Conservation (phyloP, 1,284 basidiomycete genomes). For the Sphaerobolus stellatus region DNA sequence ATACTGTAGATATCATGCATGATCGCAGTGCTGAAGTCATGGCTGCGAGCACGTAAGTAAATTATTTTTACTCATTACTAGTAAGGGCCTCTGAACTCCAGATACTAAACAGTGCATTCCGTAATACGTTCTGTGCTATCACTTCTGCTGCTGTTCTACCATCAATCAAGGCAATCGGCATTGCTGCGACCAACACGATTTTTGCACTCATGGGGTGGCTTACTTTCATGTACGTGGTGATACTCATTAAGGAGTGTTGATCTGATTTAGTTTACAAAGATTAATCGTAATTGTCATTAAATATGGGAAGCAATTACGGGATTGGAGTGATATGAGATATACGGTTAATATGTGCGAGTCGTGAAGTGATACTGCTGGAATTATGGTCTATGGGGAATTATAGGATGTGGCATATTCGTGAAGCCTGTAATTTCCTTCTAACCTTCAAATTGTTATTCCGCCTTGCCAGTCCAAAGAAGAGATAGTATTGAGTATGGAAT, state of each 20-base stretch:
- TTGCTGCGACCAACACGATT: conserved; percentile 12
- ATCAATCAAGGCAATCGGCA: conserved; percentile 18
- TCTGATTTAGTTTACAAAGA: neutral
- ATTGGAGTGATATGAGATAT: conserved; percentile 1
- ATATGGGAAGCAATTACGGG: neutral
- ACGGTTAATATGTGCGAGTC: too few species aligned
- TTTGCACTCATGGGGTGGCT: neutral
- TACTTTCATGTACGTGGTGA: neutral
- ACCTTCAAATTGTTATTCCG: too few species aligned
- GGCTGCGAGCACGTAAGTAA: conserved; percentile 23
- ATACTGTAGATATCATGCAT: conserved; percentile 54
- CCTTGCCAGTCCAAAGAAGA: too few species aligned
- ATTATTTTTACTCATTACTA: neutral
- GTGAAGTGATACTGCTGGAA: too few species aligned
- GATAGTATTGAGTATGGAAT: too few species aligned
- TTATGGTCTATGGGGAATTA: too few species aligned
- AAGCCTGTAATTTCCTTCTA: too few species aligned
- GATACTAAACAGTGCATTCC: conserved; percentile 12
- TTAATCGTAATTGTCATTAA: neutral
- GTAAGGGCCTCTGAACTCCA: neutral
- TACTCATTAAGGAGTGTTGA: neutral
- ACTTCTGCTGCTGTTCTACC: conserved; percentile 21
- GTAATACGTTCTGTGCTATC: conserved; percentile 21
- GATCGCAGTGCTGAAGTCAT: conserved; percentile 39
- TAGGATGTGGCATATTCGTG: too few species aligned